Conservation (phyloP, 148 eudicot genomes). For the Amaranthus cruentus region DNA sequence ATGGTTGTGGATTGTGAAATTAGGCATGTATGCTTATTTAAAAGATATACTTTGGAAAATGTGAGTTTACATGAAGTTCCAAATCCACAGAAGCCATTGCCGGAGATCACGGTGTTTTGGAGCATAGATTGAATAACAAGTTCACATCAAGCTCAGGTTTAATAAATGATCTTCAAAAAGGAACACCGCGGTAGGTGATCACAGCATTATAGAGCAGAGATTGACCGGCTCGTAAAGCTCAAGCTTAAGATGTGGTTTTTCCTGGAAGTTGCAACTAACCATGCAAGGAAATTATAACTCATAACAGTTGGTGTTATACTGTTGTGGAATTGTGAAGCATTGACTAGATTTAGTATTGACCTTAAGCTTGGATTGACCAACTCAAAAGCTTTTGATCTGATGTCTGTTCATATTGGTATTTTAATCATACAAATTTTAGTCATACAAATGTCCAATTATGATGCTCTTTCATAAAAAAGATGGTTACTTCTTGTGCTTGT, state of each 20-base stretch:
- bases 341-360: too few relatives aligned
- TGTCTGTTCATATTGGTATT: background rate
- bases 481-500: too few relatives aligned
- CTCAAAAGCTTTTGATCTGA: too few relatives aligned
- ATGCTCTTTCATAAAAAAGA: background rate
- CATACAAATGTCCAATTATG: background rate
- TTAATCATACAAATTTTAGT: background rate
- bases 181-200: too few relatives aligned
- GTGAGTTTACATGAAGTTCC: background rate
- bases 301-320: too few relatives aligned
- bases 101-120: background rate
- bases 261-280: too few relatives aligned
- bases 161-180: too few relatives aligned
- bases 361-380: background rate
- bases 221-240: too few relatives aligned
- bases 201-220: too few relatives aligned
- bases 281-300: too few relatives aligned
- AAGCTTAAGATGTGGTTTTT: too few relatives aligned
- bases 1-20: background rate
- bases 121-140: background rate
- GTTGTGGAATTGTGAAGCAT: too few relatives aligned
- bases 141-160: background rate
- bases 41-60: background rate
- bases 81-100: background rate
- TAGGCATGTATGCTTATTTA: background rate